Percentiles rank a stretch among this genome's conserved stretches.
Evolutionary conservation across 768 basidiomycete genomes (phyloP).

Genomic region (Podaxis mareebaensis): DNA sequence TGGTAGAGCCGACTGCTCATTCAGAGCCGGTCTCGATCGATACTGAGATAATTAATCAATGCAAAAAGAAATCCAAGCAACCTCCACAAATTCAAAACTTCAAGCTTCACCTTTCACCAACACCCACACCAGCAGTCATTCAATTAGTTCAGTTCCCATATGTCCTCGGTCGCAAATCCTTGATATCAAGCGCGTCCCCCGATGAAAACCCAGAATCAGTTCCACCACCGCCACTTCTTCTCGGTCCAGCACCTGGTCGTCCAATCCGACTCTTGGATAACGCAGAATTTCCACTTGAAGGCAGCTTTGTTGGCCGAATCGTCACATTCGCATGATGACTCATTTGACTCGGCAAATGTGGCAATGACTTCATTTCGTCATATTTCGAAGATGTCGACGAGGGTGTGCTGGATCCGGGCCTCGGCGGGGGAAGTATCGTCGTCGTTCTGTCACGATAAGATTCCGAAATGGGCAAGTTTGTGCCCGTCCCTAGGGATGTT

Average conservation of each 20-base stretch:
- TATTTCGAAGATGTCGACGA: conserved; percentile 29
- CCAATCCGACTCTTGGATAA: conserved; percentile 53
- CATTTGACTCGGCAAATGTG: conserved; percentile 36
- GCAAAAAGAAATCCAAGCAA: conserved; percentile 1
- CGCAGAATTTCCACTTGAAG: conserved; percentile 33
- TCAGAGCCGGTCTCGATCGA: conserved; percentile 10
- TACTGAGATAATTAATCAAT: conserved; percentile 2
- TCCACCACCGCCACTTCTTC: conserved; percentile 25
- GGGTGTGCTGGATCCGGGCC: conserved; percentile 30
- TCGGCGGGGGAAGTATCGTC: conserved; percentile 32
- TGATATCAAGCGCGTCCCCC: conserved; percentile 27
- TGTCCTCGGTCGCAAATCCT: conserved; percentile 30
- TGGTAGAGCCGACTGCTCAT: conserved; percentile 12
- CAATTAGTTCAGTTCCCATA: conserved; percentile 23
- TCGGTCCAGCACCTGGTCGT: conserved; percentile 39
- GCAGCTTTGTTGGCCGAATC: conserved; percentile 43
- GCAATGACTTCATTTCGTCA: conserved; percentile 39
- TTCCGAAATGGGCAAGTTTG: conserved; percentile 31
- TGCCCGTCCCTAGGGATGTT: conserved; percentile 59
- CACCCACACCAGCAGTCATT: neutral
- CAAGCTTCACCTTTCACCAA: neutral
- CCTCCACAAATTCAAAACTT: neutral
- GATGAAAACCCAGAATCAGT: conserved; percentile 14
- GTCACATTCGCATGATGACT: conserved; percentile 46
- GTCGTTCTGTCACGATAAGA: conserved; percentile 33